Evolutionary conservation across 2,329 filamentous ascomycete species (phyloP).

Genomic region (Aspergillus eucalypticola): DNA sequence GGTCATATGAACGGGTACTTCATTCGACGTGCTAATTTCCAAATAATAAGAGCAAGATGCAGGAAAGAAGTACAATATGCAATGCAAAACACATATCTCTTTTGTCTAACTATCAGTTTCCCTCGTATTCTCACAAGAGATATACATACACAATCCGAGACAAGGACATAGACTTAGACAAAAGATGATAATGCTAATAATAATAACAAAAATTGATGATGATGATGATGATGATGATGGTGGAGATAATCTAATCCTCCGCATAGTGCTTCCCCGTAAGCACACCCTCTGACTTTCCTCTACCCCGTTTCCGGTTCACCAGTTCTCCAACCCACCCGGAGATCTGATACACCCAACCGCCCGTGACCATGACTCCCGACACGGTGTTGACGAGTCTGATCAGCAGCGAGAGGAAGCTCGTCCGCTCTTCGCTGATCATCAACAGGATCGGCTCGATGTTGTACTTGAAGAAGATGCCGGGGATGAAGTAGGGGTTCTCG

Average conservation of each 20-base stretch:
- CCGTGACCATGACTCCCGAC: conserved; percentile 85
- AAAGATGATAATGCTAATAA: not conserved
- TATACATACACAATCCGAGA: too few species aligned
- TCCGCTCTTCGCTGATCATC: conserved; percentile 78
- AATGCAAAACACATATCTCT: too few species aligned
- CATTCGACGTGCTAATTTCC: too few species aligned
- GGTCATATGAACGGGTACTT: too few species aligned
- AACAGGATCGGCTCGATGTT: conserved; percentile 95
- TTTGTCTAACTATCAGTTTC: too few species aligned
- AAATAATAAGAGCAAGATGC: too few species aligned
- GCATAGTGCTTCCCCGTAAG: conserved; percentile 46
- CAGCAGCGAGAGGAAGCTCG: conserved; percentile 70
- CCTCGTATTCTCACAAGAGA: too few species aligned
- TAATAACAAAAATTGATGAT: too few species aligned
- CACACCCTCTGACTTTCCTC: conserved; percentile 49
- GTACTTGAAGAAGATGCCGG: conserved; percentile 97
- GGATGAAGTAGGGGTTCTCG: conserved; percentile 65
- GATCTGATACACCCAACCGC: conserved; percentile 89
- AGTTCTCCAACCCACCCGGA: conserved; percentile 69
- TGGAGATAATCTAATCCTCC: conserved; percentile 26
- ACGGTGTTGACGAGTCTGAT: conserved; percentile 88
- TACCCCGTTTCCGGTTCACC: conserved; percentile 41
- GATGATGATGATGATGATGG: not conserved
- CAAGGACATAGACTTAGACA: not conserved
- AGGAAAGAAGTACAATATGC: too few species aligned